Base-by-base conservation (phyloP, 768 basidiomycete species). In the Fistulinella prunicolor region DNA sequence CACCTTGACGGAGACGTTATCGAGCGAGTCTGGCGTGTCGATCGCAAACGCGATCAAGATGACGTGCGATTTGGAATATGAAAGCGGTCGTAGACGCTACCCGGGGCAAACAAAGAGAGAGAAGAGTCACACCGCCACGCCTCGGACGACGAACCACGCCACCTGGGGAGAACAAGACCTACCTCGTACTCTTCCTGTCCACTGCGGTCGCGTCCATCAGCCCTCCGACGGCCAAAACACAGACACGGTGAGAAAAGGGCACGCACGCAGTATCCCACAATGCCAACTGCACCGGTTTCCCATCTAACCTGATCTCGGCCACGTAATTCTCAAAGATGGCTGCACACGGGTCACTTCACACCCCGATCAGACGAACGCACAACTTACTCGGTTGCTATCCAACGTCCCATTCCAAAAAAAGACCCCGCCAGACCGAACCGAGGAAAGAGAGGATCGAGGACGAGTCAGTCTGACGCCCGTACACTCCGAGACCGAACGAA, bases 101-200 rank as follows among this genome's bases (percentile, higher is more conserved):
- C 17, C 20, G 21, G 14, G 21, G 29, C n/a, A 17, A 48, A 16
- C 5, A 34, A 34, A 34, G 5, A 34, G 14, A 12, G 12, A 34
- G 6, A 34, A 9, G 12, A 12, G 9, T 34, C 32, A 13, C 32
- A 16, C 16, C 9, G 16, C 32, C 32, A 13, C 12, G 9, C 14
- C 7, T 13, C 32, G 32, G 32, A 34, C n/a, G n/a, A n/a, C n/a
- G n/a, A n/a, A n/a, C n/a, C n/a, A n/a, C n/a, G n/a, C n/a, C n/a
- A n/a, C n/a, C n/a, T n/a, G n/a, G 32, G 5, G 14, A 12, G 16
- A 4, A 37, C 26, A 26, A 32, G 19, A 49, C 55, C 42, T 22
- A 90, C 90, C 77, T 98, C 95, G 68, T 99, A 97, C 73, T 96
- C 95, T 75, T 99, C 95, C 74, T 97, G 94, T 38, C 95, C 94